Base-by-base conservation (phyloP, 2,329 filamentous ascomycete species). In the Cladosporium sphaerospermum region DNA sequence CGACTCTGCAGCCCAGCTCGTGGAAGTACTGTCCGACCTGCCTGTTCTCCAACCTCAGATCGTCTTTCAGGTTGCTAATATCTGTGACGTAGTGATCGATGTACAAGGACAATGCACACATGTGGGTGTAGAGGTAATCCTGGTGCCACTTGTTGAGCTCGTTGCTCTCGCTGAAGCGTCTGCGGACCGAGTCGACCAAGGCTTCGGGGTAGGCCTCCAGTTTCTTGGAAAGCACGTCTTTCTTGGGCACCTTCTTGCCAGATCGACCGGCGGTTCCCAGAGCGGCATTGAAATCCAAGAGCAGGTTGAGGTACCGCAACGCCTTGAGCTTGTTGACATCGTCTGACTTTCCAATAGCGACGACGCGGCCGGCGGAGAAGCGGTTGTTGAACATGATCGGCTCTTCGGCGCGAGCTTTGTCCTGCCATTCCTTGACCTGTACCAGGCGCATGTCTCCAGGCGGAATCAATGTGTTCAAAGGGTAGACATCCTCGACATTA, bases 61-160 rank as follows among this genome's bases (percentile, higher is more conserved):
- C 89, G 57, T 86, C 81, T 50, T 82, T 79, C 58, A 95, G 71
- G 59, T 85, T 78, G 57, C 78, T 79, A 6, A 84, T 84, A 62
- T 91, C 84, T 52, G 88, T 82, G 64, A 84, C 82, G 64, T 83
- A 89, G 64, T 85, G 83, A 62, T 90, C 86, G 14, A 90, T 73
- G 57, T 88, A 81, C 66, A 86, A 79, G 28, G 84, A 81, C 56
- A 90, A 76, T 1, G 80, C 85, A 61, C 83, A 86, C 62, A 86
- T 81, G 69, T 90, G 85, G 13, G 86, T 88, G 63, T 84, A 82
- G 32, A 91, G 71, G 57, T 88, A 76, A 64, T 92, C 86, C 32
- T 78, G 71, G 65, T 89, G 82, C 73, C 83, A 86, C 65, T 87
- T 88, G 52, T 82, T 79, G 71, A 92, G 81, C 55, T 80, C 76